Conservation (phyloP, 257 asterid species). For the Misopates orontium region DNA sequence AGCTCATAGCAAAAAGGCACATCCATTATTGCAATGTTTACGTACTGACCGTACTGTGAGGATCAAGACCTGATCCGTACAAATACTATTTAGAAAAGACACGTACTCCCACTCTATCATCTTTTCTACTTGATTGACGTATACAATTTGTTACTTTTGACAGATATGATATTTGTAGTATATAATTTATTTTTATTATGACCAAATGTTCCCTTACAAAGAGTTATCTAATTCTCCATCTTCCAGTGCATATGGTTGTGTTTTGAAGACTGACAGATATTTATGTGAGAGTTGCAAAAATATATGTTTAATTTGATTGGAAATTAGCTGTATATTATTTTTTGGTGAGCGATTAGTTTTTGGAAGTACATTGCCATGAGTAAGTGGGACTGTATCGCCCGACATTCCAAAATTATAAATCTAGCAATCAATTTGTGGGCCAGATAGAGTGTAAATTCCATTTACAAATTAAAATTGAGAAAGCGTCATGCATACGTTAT, state of each 20-base stretch:
- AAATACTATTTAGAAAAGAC: neutral
- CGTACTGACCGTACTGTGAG: neutral
- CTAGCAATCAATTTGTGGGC: conserved; percentile 1
- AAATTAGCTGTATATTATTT: neutral
- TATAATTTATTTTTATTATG: neutral
- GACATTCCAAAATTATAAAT: conserved; percentile 5
- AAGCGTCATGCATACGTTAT: neutral
- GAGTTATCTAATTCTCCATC: neutral
- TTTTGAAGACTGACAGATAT: too few species aligned
- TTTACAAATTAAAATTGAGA: neutral
- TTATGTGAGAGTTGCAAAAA: neutral
- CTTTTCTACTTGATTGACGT: neutral
- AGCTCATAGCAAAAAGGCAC: neutral
- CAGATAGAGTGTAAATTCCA: neutral
- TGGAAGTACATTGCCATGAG: neutral
- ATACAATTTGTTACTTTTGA: neutral
- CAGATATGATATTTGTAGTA: neutral
- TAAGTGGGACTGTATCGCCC: neutral
- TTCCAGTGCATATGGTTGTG: neutral
- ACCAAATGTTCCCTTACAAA: neutral
- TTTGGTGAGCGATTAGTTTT: neutral
- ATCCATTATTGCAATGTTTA: neutral
- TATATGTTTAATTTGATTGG: neutral
- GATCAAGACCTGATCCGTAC: conserved; percentile 1
- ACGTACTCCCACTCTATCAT: neutral